phyloP scores from a whole-genome alignment of 208 protist genomes.

The Leishmania amazonensis region DNA sequence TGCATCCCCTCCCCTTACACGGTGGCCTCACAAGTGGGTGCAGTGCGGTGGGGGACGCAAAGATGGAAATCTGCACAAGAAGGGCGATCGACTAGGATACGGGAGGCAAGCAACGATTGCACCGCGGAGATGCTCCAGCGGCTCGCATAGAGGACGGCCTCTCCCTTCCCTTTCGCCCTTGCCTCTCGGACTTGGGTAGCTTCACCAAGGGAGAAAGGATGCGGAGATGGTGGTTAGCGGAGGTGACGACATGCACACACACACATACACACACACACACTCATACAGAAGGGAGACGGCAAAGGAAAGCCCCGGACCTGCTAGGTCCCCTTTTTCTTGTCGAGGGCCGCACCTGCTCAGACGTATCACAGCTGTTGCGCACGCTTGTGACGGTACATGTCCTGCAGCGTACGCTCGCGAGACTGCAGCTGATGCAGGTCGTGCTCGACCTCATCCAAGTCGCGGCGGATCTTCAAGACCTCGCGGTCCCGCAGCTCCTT shows the following conservation, averaged over 20 bases:
- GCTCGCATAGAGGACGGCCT: background rate
- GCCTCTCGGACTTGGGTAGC: background rate
- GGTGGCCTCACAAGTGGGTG: background rate
- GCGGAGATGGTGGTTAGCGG: conserved; percentile 1
- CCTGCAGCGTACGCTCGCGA: conserved; percentile 55
- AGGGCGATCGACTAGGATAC: background rate
- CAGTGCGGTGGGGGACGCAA: background rate
- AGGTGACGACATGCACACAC: background rate
- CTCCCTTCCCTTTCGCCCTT: background rate
- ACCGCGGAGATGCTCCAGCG: background rate
- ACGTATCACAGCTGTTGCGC: conserved; percentile 7
- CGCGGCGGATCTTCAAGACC: conserved; percentile 40
- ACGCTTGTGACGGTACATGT: conserved; percentile 40
- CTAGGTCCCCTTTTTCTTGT: background rate
- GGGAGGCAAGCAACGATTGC: background rate
- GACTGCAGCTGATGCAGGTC: conserved; percentile 36
- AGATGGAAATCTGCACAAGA: too few relatives aligned
- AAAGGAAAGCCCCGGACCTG: background rate
- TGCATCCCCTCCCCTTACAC: background rate
- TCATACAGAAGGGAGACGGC: background rate
- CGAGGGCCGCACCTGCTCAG: background rate
- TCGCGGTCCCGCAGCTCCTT: conserved; percentile 32
- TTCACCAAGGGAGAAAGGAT: background rate
- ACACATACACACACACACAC: background rate
- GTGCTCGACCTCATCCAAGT: conserved; percentile 35